Evolutionary conservation across 2,329 filamentous ascomycete species (phyloP).

Genomic region (Colletotrichum lindemuthianum): DNA sequence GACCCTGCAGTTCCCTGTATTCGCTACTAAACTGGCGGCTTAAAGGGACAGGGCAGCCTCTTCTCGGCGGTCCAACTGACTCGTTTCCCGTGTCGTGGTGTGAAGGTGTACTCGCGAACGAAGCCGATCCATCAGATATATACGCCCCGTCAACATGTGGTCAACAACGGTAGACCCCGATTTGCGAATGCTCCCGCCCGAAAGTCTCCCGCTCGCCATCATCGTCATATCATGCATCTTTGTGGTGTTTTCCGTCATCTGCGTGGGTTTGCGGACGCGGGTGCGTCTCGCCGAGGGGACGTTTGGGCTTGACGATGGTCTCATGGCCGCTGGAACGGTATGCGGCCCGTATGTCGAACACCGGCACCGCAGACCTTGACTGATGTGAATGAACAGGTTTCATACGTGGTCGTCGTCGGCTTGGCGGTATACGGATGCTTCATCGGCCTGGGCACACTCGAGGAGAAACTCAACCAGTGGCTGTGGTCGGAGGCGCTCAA

Average conservation of each 20-base stretch:
- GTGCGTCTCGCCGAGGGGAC: conserved; percentile 26
- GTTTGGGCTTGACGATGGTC: conserved; percentile 36
- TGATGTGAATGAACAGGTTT: conserved; percentile 17
- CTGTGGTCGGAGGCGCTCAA: conserved; percentile 39
- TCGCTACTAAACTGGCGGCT: neutral
- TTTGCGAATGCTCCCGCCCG: conserved; percentile 24
- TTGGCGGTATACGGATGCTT: conserved; percentile 36
- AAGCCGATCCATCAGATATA: neutral
- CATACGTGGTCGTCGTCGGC: conserved; percentile 35
- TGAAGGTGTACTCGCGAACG: neutral
- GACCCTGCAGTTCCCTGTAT: neutral
- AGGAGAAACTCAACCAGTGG: conserved; percentile 39
- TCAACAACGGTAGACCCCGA: conserved; percentile 29
- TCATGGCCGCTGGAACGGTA: conserved; percentile 36
- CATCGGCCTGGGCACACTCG: conserved; percentile 39
- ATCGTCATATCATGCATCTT: conserved; percentile 31
- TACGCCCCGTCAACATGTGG: conserved; percentile 22
- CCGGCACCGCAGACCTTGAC: neutral
- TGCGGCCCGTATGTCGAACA: neutral
- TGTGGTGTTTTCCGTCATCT: conserved; percentile 27
- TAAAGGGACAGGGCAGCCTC: conserved; percentile 19
- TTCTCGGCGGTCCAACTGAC: neutral
- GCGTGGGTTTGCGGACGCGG: conserved; percentile 25
- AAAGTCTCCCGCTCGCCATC: conserved; percentile 27
- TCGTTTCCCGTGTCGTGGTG: neutral